Evolutionary conservation across 345 rosid genomes (phyloP), one percentile per base, ranked within the genome.

Genomic region (Arabidopsis arenosa): DNA sequence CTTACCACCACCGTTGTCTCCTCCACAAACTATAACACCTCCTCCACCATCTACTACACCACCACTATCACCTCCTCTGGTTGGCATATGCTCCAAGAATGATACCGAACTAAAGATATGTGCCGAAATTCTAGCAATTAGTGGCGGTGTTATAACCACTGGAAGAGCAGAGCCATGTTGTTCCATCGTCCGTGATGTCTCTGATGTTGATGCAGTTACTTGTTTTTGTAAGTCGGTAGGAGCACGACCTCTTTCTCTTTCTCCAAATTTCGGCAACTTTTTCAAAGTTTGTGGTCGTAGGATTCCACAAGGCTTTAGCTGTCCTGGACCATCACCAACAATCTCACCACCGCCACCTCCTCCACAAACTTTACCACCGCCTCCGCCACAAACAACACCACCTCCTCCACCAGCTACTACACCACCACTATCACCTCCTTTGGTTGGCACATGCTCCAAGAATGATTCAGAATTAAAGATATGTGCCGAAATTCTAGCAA

Each of bases 271-370:
- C 17, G 35, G 35, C 60, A 55, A 5, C 37, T 55, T 55, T 9
- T 55, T 30, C 6, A 55, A 6, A 1, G 15, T 33, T 28, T 55
- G 60, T 14, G 60, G 17, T 5, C 37, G 60, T 0, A 26, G 37
- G 9, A 30, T 55, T 55, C 60, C 60, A 55, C 17, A 55, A 55
- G 60, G 37, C 60, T 55, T 55, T 14, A 26, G 10, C 4, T 55
- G 60, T 5, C 60, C 60, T 9, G 55, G 55, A 11, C 30, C 55
- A 51, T 21, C 9, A 17, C 45, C 45, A 17, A 4, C 41, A 32
- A 4, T 5, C 12, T 10, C 62, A 56, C 61, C 39, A 30, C 61
- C 30, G 3, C 55, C 43, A 2, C 43, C 0, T 51, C 55, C 55
- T 8, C 12, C 30, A 9, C 10, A 2, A 1, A 52, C n/a, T 3